phyloP scores from a whole-genome alignment of 768 basidiomycete species.

The Macrocybe gigantea region DNA sequence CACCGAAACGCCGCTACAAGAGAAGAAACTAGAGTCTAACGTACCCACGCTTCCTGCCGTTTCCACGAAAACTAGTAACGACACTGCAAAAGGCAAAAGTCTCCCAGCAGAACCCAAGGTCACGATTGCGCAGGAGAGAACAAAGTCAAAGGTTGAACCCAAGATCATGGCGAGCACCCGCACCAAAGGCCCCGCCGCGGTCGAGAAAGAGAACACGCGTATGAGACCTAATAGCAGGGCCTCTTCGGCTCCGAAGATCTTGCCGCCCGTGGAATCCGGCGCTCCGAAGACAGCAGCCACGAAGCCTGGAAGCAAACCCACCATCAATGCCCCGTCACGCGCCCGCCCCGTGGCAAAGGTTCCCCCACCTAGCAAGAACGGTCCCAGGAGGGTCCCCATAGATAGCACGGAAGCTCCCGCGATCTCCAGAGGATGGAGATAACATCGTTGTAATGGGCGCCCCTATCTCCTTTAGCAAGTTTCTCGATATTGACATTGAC shows the following conservation, averaged over 20 bases:
- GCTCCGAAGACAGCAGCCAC: constrained; percentile 12
- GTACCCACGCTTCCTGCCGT: constrained; percentile 4
- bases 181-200: constrained; percentile 10
- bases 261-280: constrained; percentile 10
- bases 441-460: no score
- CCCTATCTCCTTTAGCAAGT: no score
- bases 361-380: constrained; percentile 31
- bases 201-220: constrained; percentile 33
- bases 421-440: constrained; percentile 40
- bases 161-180: constrained; percentile 29
- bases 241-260: constrained; percentile 12
- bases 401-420: constrained; percentile 60
- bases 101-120: constrained; percentile 24
- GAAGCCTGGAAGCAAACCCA: constrained; percentile 15
- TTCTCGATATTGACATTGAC: no score
- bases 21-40: constrained; percentile 39
- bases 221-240: constrained; percentile 11
- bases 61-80: constrained; percentile 5
- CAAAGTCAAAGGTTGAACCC: constrained; percentile 27
- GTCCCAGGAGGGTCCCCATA: constrained; percentile 62
- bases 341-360: constrained; percentile 21
- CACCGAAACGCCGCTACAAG: constrained; percentile 48
- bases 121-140: constrained; percentile 32
- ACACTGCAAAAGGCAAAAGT: constrained; percentile 17
- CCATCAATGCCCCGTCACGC: constrained; percentile 11